A percentile compares a stretch with the other conserved stretches of the same genome.
Conservation (phyloP, 2,329 filamentous ascomycete species). For the Aspergillus sp. region DNA sequence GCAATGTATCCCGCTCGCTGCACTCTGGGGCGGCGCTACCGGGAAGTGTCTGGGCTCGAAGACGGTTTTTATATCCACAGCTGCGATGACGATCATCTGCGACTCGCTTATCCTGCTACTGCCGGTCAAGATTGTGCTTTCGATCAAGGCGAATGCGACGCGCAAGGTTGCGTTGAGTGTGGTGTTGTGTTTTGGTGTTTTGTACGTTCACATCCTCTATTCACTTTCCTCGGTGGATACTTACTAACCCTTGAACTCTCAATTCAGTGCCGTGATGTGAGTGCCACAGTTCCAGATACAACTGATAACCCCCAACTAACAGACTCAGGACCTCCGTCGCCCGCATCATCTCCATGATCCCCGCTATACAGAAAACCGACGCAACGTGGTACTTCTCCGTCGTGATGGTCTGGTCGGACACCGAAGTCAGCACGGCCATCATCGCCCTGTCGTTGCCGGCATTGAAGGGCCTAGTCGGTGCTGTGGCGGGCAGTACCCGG, state of each 20-base stretch:
- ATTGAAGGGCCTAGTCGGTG: conserved; percentile 5
- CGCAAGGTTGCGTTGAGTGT: conserved; percentile 15
- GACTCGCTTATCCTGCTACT: conserved; percentile 22
- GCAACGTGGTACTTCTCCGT: conserved; percentile 25
- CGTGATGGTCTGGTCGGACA: conserved; percentile 22
- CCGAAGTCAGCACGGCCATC: conserved; percentile 22
- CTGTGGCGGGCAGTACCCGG: not conserved
- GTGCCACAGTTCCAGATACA: not conserved
- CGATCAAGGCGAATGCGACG: conserved; percentile 16
- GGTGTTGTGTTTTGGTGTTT: conserved; percentile 20
- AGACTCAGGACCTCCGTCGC: conserved; percentile 17
- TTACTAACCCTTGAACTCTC: not conserved
- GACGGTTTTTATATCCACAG: conserved; percentile 18
- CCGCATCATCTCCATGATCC: conserved; percentile 24
- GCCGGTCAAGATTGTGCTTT: conserved; percentile 20
- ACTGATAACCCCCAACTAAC: too few species aligned
- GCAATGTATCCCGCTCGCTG: conserved; percentile 23
- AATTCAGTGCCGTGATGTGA: conserved; percentile 12
- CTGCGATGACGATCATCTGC: conserved; percentile 20
- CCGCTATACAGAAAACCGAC: conserved; percentile 17
- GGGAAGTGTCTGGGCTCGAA: conserved; percentile 19
- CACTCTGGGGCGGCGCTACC: conserved; percentile 14
- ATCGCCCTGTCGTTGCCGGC: conserved; percentile 23
- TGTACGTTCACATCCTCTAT: conserved; percentile 9
- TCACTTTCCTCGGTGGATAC: too few species aligned